Evolutionary conservation across 202 grass and related monocot species (phyloP), one percentile per base, ranked within the genome.

Genomic region (Brachypodium distachyon): DNA sequence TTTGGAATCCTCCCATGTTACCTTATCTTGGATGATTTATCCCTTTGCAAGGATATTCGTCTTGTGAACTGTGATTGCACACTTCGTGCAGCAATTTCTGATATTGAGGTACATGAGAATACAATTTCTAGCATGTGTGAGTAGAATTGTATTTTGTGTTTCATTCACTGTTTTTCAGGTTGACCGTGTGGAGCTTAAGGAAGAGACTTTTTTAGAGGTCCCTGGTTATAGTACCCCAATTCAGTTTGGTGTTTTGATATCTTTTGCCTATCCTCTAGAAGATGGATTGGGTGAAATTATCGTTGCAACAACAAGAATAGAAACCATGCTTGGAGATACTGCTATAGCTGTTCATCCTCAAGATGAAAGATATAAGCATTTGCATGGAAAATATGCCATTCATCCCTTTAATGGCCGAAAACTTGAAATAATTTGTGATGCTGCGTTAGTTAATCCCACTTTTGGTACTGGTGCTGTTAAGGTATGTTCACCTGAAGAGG

Each of bases 401-500:
- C 95, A 98, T 63, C 95, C 95, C 13, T 98, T 98, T 75, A 98
- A 92, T 88, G 87, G 77, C 4, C 31, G 89, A 33, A 91, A 76
- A 44, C 89, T 98, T 59, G 88, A 90, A 84, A 89, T 98, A 66
- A 90, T 98, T 31, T 94, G 91, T 21, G 91, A 94, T 75, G 87
- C 91, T 77, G 85, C 82, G 9, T 80, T 98, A 29, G 95, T 94
- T 38, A 81, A 98, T 86, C 87, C 91, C 65, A 55, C 34, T 62
- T 98, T 98, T 23, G 91, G 95, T 39, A 98, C 95, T 83, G 95
- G 95, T 33, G 95, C 91, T 85, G 95, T 98, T 70, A 98, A 98
- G 87, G 95, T 98, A 78, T 28, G 17, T 49, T 10, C 18, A 52
- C 17, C 5, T 78, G 6, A 54, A 62, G 22, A 28, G 39, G 17